Evolutionary conservation across 441 rosid species (phyloP), one percentile per base, ranked within the genome.

Genomic region (Corymbia calophylla): DNA sequence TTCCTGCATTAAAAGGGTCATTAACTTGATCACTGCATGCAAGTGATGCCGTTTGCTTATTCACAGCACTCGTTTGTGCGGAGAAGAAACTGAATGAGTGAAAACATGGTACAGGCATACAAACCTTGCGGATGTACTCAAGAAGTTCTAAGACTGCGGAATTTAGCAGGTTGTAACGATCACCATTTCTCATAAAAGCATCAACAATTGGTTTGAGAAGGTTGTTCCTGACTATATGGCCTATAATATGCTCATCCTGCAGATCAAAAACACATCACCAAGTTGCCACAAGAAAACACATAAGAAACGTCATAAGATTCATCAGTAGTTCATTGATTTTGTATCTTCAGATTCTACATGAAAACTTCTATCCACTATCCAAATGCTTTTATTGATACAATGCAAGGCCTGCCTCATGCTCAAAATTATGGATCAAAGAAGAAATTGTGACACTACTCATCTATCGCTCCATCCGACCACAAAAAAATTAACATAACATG

Each of bases 121-220:
- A 29, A 86, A 86, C 99, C 99, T 96, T 97, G 91, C 97, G 95
- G 89, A 98, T 97, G 92, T 93, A 95, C 93, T 98, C 99, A 88
- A 98, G 94, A 89, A 97, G 98, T 89, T 98, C 99, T 90, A 98
- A 92, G 89, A 97, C 95, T 70, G 97, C 96, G 90, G 99, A 98
- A 91, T 98, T 97, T 89, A 98, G 95, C 88, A 98, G 93, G 93
- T 98, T 97, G 93, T 97, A 98, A 48, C 99, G 98, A 92, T 94
- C 93, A 21, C 99, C 99, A 89, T 98, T 98, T 80, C 93, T 93
- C 89, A 97, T 94, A 91, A 98, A 98, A 92, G 95, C 99, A 93
- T 97, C 98, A 56, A 97, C 90, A 89, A 98, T 90, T 80, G 99
- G 98, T 91, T 96, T 96, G 91, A 98, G 96, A 90, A 96, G 93